Evolutionary conservation across 164 flowering plant genomes (phyloP), one percentile per base, ranked within the genome.

Genomic region (Stephania japonica): DNA sequence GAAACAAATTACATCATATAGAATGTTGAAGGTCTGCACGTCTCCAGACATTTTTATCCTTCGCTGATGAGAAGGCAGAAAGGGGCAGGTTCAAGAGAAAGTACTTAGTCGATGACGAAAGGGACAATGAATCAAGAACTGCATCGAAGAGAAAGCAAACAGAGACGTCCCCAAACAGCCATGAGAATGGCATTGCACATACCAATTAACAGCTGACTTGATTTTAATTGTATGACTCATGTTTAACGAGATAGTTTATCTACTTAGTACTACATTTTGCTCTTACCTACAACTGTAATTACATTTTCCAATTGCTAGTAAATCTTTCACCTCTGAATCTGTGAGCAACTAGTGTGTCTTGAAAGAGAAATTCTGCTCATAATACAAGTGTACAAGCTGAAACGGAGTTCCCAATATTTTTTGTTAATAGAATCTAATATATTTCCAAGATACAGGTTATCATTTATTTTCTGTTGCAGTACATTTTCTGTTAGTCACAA

Each of bases 1-100:
- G n/a, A n/a, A n/a, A n/a, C n/a, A n/a, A n/a, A n/a, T n/a, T n/a
- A n/a, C n/a, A n/a, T n/a, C n/a, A n/a, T n/a, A n/a, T n/a, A n/a
- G n/a, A n/a, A n/a, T n/a, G 81, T 73, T 81, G 84, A 8, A 69
- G 78, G 7, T 80, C 83, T n/a, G 61, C 76, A 42, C 84, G 87
- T 14, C 68, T 88, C 1, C 85, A 77, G 32, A 81, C 82, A 3
- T 91, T 91, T 79, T 27, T 91, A 14, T 79, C 86, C 5, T 89
- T 87, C 59, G 85, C 71, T 2, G 95, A 89, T 79, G 85, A 80
- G 78, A 87, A 67, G 56, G 87, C 83, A 1, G 82, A 71, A 47
- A 72, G 67, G 75, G 79, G 75, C 79, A 85, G 75, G 53, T 74
- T 82, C 1, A 87, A 87, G 74, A 82, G 87, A 44, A 88, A 71